These are phyloP conservation scores for Heliamphora pulchella DNA, from an alignment of 179 eudicot species.

Conservation along the genomic window DNA sequence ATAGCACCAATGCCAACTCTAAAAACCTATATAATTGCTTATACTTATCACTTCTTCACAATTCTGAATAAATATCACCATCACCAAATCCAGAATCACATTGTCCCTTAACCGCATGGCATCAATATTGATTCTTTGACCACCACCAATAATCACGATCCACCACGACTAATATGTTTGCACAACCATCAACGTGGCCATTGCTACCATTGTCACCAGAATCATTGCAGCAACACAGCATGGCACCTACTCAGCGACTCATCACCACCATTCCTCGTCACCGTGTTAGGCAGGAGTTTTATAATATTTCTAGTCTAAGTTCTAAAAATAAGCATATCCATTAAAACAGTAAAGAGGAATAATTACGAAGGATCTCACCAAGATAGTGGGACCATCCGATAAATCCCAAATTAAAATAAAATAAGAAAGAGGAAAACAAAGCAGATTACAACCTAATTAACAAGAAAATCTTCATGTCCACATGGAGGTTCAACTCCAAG, in stretches of 20 bases:
- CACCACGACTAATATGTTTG: neutral
- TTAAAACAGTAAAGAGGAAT: neutral
- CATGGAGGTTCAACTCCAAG: neutral
- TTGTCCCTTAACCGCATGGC: neutral
- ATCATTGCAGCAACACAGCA: neutral
- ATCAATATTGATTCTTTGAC: neutral
- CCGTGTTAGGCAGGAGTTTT: neutral
- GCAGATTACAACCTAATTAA: neutral
- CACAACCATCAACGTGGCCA: neutral
- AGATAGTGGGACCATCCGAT: too few species aligned
- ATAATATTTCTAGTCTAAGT: neutral
- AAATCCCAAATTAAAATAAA: neutral
- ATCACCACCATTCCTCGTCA: neutral
- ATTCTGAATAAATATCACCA: neutral
- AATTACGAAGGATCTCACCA: neutral
- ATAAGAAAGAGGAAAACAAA: neutral
- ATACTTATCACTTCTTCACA: neutral
- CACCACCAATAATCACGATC: neutral
- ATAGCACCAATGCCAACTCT: neutral
- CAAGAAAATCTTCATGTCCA: neutral
- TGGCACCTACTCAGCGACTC: neutral
- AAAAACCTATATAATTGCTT: neutral
- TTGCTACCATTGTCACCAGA: neutral
- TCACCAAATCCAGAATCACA: neutral
- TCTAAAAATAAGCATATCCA: neutral